Conservation (phyloP, 116 monocot species). For the Trichopus zeylanicus region DNA sequence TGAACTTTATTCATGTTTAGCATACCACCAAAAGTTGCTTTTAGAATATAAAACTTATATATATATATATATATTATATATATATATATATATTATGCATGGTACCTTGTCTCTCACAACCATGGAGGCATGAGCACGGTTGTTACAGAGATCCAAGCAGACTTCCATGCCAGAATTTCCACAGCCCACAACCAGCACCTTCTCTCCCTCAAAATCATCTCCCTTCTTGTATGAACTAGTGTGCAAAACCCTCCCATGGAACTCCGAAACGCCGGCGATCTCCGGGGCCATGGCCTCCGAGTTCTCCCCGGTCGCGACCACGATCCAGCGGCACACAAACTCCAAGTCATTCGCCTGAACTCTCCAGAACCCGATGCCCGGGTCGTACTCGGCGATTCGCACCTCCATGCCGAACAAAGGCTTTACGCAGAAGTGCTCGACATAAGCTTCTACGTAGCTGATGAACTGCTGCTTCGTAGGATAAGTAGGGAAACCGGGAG, state of each 20-base stretch:
- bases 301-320: slow-evolving; percentile 76
- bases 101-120: slow-evolving; percentile 68
- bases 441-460: slow-evolving; percentile 54
- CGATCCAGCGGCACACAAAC: slow-evolving; percentile 59
- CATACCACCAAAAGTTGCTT: too few relatives aligned
- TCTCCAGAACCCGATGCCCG: slow-evolving; percentile 46
- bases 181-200: slow-evolving; percentile 69
- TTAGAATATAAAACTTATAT: neutral
- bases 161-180: slow-evolving; percentile 86
- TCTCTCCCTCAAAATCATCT: slow-evolving; percentile 47
- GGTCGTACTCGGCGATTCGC: slow-evolving; percentile 37
- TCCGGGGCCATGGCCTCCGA: slow-evolving; percentile 39
- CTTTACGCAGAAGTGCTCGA: slow-evolving; percentile 31
- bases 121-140: slow-evolving; percentile 47
- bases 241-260: slow-evolving; percentile 38
- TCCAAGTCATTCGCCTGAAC: slow-evolving; percentile 30
- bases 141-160: slow-evolving; percentile 67
- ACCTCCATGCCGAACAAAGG: slow-evolving; percentile 47
- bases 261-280: slow-evolving; percentile 29
- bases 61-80: neutral
- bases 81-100: neutral
- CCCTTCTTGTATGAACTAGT: slow-evolving; percentile 48
- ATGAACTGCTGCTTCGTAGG: slow-evolving; percentile 71
- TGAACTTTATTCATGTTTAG: too few relatives aligned
- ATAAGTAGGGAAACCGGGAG: slow-evolving; percentile 47